These are phyloP conservation scores for Kandelia obovata DNA, from an alignment of 345 rosid species.

Conservation along the genomic window DNA sequence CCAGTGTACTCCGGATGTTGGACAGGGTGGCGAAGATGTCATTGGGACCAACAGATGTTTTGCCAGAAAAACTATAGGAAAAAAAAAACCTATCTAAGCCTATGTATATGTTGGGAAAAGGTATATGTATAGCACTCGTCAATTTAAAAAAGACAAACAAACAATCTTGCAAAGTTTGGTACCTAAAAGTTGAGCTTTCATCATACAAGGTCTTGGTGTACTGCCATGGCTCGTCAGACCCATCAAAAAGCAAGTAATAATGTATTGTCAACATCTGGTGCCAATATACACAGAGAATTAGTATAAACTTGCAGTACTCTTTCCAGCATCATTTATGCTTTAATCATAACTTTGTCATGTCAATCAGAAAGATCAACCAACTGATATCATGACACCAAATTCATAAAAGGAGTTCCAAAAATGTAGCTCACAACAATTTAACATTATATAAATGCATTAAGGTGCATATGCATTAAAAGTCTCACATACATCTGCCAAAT, in stretches of 20 bases:
- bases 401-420: not conserved
- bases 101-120: not conserved
- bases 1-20: constrained; percentile 61
- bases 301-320: not conserved
- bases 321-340: not conserved
- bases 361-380: not conserved
- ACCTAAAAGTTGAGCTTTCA: constrained; percentile 75
- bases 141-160: not conserved
- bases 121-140: not conserved
- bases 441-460: not conserved
- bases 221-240: constrained; percentile 79
- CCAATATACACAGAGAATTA: constrained; percentile 7
- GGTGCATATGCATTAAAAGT: not conserved
- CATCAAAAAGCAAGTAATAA: constrained; percentile 88
- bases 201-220: constrained; percentile 60
- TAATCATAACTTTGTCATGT: not conserved
- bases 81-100: constrained; percentile 2
- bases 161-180: constrained; percentile 8
- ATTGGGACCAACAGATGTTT: constrained; percentile 48
- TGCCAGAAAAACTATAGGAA: constrained; percentile 51
- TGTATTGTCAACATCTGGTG: constrained; percentile 88
- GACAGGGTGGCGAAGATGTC: constrained; percentile 56
- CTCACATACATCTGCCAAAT: constrained; percentile 72
- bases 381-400: not conserved
- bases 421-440: not conserved